These are phyloP conservation scores for Lonicera japonica DNA, from an alignment of 129 eudicot genomes.

Conservation along the genomic window DNA sequence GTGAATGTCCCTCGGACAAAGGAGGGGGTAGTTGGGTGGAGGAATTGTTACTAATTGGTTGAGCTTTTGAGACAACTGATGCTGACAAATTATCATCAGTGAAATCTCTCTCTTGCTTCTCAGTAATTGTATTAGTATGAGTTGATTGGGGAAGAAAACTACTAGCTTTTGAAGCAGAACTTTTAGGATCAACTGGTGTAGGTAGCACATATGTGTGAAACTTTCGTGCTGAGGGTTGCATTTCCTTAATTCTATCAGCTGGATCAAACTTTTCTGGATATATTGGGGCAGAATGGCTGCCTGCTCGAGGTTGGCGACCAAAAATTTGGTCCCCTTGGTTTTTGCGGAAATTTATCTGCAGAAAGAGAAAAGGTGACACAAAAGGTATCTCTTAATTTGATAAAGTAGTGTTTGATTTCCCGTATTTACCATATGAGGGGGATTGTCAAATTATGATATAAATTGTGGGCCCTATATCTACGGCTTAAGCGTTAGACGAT, in stretches of 20 bases:
- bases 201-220: constrained; percentile 63
- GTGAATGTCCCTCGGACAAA: constrained; percentile 29
- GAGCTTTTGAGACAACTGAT: constrained; percentile 26
- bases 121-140: constrained; percentile 12
- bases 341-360: constrained; percentile 42
- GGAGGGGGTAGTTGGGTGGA: constrained; percentile 59
- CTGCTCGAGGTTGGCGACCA: constrained; percentile 28
- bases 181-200: constrained; percentile 60
- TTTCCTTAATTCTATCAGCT: constrained; percentile 45
- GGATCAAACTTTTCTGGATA: constrained; percentile 51
- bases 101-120: constrained; percentile 35
- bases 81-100: constrained; percentile 29
- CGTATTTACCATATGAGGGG: too few relatives aligned
- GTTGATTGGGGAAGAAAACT: constrained; percentile 31
- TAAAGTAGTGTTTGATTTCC: too few relatives aligned
- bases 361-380: constrained; percentile 1
- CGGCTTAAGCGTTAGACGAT: background rate
- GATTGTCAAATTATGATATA: too few relatives aligned
- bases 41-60: constrained; percentile 17
- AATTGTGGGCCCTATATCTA: too few relatives aligned
- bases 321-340: constrained; percentile 36
- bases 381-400: background rate
- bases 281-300: constrained; percentile 77
- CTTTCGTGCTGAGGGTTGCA: constrained; percentile 37
- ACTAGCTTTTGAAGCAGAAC: constrained; percentile 36